A percentile compares a stretch with the other conserved stretches of the same genome.
phyloP scores from a whole-genome alignment of 768 basidiomycete genomes.

The Pisolithus sp. region DNA sequence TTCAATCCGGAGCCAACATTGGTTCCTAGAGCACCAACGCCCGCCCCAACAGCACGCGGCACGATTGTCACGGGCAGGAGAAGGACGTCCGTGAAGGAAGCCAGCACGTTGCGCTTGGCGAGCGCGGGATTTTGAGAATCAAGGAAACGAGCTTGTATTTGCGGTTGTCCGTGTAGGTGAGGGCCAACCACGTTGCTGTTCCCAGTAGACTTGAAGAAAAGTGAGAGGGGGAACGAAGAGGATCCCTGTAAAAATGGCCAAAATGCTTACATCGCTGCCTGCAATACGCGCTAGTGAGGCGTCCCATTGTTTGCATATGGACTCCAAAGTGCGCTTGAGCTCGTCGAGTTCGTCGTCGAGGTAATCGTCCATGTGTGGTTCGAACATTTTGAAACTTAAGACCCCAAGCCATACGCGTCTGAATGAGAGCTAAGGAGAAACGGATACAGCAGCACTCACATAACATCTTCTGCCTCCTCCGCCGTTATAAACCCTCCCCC shows the following conservation, averaged over 20 bases:
- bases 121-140: conserved; percentile 82
- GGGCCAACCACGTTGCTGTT: background rate
- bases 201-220: conserved; percentile 7
- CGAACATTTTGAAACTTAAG: conserved; percentile 89
- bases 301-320: conserved; percentile 78
- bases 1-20: conserved; percentile 62
- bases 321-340: conserved; percentile 66
- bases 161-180: conserved; percentile 4
- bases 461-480: conserved; percentile 70
- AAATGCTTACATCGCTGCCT: conserved; percentile 33
- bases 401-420: background rate
- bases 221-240: background rate
- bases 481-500: conserved; percentile 36
- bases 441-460: conserved; percentile 43
- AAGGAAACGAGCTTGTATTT: conserved; percentile 55
- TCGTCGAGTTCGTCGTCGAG: conserved; percentile 89
- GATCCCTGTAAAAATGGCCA: background rate
- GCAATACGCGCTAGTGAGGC: conserved; percentile 30
- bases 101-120: conserved; percentile 87
- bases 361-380: conserved; percentile 95
- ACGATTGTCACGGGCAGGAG: conserved; percentile 95
- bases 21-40: conserved; percentile 48
- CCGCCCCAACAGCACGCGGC: conserved; percentile 70
- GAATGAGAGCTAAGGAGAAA: background rate
- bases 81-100: conserved; percentile 85